These are phyloP conservation scores for Brettanomyces bruxellensis DNA, from an alignment of 805 yeast species.

Conservation along the genomic window DNA sequence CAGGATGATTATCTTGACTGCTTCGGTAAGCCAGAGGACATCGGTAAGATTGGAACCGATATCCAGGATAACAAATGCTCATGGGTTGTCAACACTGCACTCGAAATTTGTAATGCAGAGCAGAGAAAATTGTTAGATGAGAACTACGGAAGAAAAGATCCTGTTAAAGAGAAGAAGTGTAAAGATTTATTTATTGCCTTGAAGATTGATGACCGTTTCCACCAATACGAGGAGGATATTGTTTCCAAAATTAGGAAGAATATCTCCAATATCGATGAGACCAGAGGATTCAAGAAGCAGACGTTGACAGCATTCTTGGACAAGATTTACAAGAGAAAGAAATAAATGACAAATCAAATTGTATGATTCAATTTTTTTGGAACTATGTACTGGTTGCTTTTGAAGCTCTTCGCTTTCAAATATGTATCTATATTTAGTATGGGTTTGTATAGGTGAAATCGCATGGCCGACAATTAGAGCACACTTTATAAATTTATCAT, in stretches of 20 bases:
- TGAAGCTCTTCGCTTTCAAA: too few species aligned
- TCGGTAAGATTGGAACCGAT: constrained; percentile 98
- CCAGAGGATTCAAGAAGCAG: constrained; percentile 84
- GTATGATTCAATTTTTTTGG: not conserved
- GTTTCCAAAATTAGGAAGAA: constrained; percentile 54
- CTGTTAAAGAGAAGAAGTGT: constrained; percentile 54
- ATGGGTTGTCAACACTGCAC: constrained; percentile 93
- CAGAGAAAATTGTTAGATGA: constrained; percentile 78
- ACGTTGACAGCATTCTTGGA: constrained; percentile 79
- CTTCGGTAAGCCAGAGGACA: constrained; percentile 94
- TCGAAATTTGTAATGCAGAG: constrained; percentile 64
- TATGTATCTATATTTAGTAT: not conserved
- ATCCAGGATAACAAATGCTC: constrained; percentile 97
- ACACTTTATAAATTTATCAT: not conserved
- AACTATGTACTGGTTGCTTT: too few species aligned
- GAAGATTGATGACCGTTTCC: constrained; percentile 61
- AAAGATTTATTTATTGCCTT: constrained; percentile 69
- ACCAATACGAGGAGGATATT: constrained; percentile 71
- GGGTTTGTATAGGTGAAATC: not conserved
- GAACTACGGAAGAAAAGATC: constrained; percentile 83
- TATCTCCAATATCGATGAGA: constrained; percentile 74
- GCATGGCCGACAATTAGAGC: not conserved
- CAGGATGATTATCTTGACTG: constrained; percentile 97
- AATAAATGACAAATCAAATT: constrained; percentile 31
- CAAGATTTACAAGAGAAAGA: constrained; percentile 90